phyloP scores from a whole-genome alignment of 1,139 yeast species.

The Magnusiomyces magnusii region DNA sequence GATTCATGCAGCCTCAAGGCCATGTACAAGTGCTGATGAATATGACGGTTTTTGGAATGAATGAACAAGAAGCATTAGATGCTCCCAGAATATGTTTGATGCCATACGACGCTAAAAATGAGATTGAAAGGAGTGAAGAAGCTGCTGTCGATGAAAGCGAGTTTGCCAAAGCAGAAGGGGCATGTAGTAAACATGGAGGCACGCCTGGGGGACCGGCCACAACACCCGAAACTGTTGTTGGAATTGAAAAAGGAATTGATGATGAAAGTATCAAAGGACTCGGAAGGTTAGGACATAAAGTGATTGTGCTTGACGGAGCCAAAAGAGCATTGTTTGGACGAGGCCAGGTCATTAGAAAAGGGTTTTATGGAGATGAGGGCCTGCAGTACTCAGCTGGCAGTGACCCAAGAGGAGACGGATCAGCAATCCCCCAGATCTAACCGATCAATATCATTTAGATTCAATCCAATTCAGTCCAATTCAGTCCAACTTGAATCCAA shows the following conservation, averaged over 20 bases:
- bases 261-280: conserved; percentile 40
- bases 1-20: conserved; percentile 82
- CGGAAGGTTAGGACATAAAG: conserved; percentile 50
- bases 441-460: no score
- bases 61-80: conserved; percentile 70
- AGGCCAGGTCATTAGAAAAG: conserved; percentile 59
- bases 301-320: conserved; percentile 41
- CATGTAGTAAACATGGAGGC: conserved; percentile 41
- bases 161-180: conserved; percentile 12
- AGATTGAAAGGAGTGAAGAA: conserved; percentile 7
- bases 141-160: conserved; percentile 7
- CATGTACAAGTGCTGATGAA: conserved; percentile 74
- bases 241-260: conserved; percentile 58
- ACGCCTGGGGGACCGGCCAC: conserved; percentile 66
- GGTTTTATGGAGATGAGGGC: conserved; percentile 32
- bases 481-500: no score
- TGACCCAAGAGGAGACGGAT: conserved; percentile 77
- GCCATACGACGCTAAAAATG: conserved; percentile 37
- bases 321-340: conserved; percentile 34
- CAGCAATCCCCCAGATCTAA: conserved; percentile 57
- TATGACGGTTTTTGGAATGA: conserved; percentile 52
- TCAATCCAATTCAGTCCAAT: no score
- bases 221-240: conserved; percentile 48
- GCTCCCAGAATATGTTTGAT: conserved; percentile 64
- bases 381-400: conserved; percentile 60